Base-by-base conservation (phyloP, 176 grass and related monocot species). In the Pontederia crassipes region DNA sequence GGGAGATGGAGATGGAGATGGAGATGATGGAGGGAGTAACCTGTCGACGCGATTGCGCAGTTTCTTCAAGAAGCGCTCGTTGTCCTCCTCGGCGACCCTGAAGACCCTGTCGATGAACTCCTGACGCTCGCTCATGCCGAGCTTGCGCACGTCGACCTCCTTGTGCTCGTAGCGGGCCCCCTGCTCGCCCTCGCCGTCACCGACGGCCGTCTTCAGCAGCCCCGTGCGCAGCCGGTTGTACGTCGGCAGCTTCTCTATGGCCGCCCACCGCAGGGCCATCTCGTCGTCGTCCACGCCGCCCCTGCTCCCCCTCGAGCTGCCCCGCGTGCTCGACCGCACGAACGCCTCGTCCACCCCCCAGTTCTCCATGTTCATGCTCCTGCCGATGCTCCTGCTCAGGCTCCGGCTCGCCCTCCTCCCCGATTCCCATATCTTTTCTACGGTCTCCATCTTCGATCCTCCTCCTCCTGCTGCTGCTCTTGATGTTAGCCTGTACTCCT, bases 51-150 rank as follows among this genome's bases (percentile, higher is more conserved):
- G 79, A 58, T 98, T 66, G 28, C 93, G 78, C 0, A 92, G 88
- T 82, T 92, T 98, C 29, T 85, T 73, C 4, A 98, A 78, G 73
- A 98, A 77, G 0, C 88, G 72, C 74, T 81, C 87, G 78, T 98
- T 98, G 68, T 92, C 93, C 32, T 98, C 93, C 53, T 98, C 93
- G 48, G 93, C 93, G 63, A 98, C 84, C 55, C 79, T 74, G 72
- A 98, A 98, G 62, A 98, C 81, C 58, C 93, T 79, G 48, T 86
- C 79, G 79, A 98, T 92, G 84, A 98, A 98, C 71, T 89, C 93
- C 76, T 92, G 87, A 0, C 93, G 75, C 29, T 98, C 88, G 56
- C 64, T 79, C 46, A 64, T 45, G 48, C 57, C 93, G 2, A 98
- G 81, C 68, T 77, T 83, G 1, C 88, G 65, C 48, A 98, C 93